Base-by-base conservation (phyloP, 2,329 filamentous ascomycete species). In the Thelonectria rubi region DNA sequence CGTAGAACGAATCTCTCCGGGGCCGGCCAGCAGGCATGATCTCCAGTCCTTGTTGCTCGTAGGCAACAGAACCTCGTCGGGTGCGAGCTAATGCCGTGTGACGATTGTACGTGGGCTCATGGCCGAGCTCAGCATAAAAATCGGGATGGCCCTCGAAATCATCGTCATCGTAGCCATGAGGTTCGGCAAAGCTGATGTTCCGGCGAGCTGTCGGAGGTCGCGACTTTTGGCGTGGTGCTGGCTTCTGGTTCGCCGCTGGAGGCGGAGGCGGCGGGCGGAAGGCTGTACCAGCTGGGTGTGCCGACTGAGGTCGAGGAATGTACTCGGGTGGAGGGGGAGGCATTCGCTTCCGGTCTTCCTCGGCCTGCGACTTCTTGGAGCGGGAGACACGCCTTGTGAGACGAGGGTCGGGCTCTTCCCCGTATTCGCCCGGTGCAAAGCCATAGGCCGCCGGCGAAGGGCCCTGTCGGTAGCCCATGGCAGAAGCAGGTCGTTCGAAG, bases 281-380 rank as follows among this genome's bases (percentile, higher is more conserved):
- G 3, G 74, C 68, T 30, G 69, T 66, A 7, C 68, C 62, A 24
- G 68, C 66, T 11, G 74, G 74, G 48, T 74, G 46, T 7, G 75
- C 72, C 15, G 76, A 76, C 64, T 76, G 74, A 1, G 75, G 80
- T 14, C 81, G 73, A 51, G 75, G 75, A 40, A 75, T 67, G 24
- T 62, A 69, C 2, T 71, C 71, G 4, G 82, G 82, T 10, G 83
- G 83, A 20, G 84, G 82, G 11, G 83, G 83, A 20, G 84, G 83
- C 82, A 85, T 84, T 30, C 77, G 75, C 51, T 69, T 74, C 32
- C 80, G 77, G 53, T 83, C 82, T 1, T 84, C 80, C 0, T 81
- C 77, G 8, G 75, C 63, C 51, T 68, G 63, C 17, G 62, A 70
- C 56, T 78, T 81, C 69, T 74, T 79, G 12, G 74, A 74, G 34